phyloP scores from a whole-genome alignment of 345 rosid genomes.

The Bruguiera sexangula region DNA sequence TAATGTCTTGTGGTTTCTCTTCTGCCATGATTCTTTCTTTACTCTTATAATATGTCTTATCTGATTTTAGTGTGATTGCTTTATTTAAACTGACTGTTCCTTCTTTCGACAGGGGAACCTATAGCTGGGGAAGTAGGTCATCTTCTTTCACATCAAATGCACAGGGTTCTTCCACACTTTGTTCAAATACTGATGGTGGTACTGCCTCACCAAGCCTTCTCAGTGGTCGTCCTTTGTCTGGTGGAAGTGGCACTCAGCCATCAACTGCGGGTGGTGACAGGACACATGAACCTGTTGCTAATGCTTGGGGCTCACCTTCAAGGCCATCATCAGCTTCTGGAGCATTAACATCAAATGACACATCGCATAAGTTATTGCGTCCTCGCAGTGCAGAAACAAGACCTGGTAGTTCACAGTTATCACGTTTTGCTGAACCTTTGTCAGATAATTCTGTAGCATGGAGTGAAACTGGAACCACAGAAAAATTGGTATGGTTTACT shows the following conservation, averaged over 20 bases:
- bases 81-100: neutral
- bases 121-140: conserved; percentile 88
- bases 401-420: conserved; percentile 93
- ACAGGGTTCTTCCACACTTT: conserved; percentile 73
- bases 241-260: conserved; percentile 89
- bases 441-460: conserved; percentile 66
- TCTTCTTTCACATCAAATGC: conserved; percentile 69
- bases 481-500: conserved; percentile 58
- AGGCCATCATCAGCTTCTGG: conserved; percentile 98
- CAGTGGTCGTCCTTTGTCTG: conserved; percentile 89
- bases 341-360: conserved; percentile 62
- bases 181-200: conserved; percentile 72
- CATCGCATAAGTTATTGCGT: conserved; percentile 57
- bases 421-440: conserved; percentile 83
- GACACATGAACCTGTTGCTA: conserved; percentile 53
- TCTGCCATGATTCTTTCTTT: neutral
- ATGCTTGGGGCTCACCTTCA: conserved; percentile 71
- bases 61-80: neutral
- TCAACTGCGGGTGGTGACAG: conserved; percentile 89
- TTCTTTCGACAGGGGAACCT: conserved; percentile 60
- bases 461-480: conserved; percentile 46
- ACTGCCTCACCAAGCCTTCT: conserved; percentile 73
- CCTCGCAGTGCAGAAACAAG: conserved; percentile 99
- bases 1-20: conserved; percentile 1
- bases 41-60: neutral